Evolutionary conservation across 139 green algal species (phyloP), one percentile per base, ranked within the genome.

Genomic region (Chlamydomonas incerta): DNA sequence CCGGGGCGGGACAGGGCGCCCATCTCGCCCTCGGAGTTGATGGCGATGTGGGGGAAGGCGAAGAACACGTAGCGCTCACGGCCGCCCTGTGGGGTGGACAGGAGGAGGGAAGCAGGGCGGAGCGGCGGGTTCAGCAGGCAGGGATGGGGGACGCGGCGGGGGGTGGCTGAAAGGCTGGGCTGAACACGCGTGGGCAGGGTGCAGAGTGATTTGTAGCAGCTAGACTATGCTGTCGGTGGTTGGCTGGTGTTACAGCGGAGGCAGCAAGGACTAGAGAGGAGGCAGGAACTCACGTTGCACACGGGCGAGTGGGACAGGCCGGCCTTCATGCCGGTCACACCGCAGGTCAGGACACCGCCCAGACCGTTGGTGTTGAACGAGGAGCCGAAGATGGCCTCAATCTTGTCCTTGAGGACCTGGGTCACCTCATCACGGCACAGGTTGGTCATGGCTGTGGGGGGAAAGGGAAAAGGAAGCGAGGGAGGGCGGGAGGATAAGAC

Each of bases 11-110:
- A 89, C 57, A 98, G 94, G 75, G 83, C 83, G 83, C 96, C 96
- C 72, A 97, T 84, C 73, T 93, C 87, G 74, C 95, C 95, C 2
- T 79, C 77, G 33, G 88, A 87, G 88, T 97, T 93, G 68, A 98
- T 95, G 85, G 92, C 93, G 85, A 98, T 97, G 92, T 98, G 96
- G n/a, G 96, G 96, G 91, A 98, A 97, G 82, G 94, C 94, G 81
- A 98, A 97, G 92, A 98, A 98, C 62, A 98, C 94, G 80, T 98
- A 97, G 65, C 93, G 91, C 87, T 97, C 95, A 77, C 94, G 94
- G 80, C 95, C 95, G 31, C 75, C 87, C 87, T 93, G 80, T 60
- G 26, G n/a, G 3, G n/a, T n/a, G n/a, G n/a, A n/a, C n/a, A n/a
- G n/a, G n/a, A n/a, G n/a, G n/a, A n/a, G n/a, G n/a, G n/a, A n/a